Evolutionary conservation across 164 flowering plant species (phyloP).

Genomic region (Sextonia rubra): DNA sequence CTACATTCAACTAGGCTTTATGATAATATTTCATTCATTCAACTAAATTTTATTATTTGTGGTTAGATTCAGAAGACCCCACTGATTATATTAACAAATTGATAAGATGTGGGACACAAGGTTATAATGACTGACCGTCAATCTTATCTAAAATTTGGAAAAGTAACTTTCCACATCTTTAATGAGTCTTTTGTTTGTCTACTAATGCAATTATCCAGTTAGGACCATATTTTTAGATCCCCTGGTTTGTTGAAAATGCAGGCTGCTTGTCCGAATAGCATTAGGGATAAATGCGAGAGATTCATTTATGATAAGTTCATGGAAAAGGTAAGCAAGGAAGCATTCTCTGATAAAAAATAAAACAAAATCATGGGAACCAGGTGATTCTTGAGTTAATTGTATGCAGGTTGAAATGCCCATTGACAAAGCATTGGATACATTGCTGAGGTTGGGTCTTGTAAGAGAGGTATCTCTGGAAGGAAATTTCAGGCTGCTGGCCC

Average conservation of each 20-base stretch:
- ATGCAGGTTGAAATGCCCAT: slow-evolving; percentile 88
- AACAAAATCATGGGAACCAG: neutral
- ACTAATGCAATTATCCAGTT: neutral
- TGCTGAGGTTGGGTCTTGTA: slow-evolving; percentile 70
- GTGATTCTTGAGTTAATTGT: neutral
- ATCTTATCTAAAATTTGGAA: neutral
- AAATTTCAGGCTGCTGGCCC: slow-evolving; percentile 37
- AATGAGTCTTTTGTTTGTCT: neutral
- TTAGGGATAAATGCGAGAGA: slow-evolving; percentile 66
- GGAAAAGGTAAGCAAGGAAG: slow-evolving; percentile 46
- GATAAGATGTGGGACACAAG: neutral
- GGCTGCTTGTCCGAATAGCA: slow-evolving; percentile 30
- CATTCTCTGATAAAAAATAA: neutral
- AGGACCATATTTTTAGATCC: neutral
- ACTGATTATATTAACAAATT: neutral
- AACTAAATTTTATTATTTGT: too few relatives aligned
- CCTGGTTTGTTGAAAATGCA: slow-evolving; percentile 22
- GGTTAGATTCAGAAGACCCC: neutral
- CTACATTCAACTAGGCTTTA: too few relatives aligned
- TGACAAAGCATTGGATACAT: slow-evolving; percentile 59
- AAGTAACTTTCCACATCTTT: neutral
- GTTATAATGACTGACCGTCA: neutral
- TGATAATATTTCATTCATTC: neutral
- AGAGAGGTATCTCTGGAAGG: slow-evolving; percentile 38
- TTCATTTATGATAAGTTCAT: slow-evolving; percentile 58